phyloP scores from a whole-genome alignment of 2,329 filamentous ascomycete species.

The Hirsutella minnesotensis region DNA sequence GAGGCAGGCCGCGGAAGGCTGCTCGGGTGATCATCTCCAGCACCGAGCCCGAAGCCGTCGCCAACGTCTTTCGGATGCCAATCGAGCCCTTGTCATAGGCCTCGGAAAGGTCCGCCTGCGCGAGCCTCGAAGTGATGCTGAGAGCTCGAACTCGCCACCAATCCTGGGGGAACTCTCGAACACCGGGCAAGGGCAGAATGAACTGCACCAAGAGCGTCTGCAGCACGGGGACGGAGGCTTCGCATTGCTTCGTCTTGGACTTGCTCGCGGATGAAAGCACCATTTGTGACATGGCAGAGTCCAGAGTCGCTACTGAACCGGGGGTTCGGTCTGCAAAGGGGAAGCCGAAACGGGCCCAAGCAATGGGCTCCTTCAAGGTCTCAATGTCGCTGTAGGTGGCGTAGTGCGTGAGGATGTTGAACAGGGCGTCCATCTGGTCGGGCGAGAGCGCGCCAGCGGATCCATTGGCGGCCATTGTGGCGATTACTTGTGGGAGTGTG shows the following conservation, averaged over 20 bases:
- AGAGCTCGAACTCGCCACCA: conserved; percentile 56
- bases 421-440: conserved; percentile 38
- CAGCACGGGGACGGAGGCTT: conserved; percentile 47
- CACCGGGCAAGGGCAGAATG: conserved; percentile 52
- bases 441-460: conserved; percentile 10
- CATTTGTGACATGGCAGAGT: no score
- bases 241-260: not conserved
- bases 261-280: no score
- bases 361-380: conserved; percentile 53
- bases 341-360: conserved; percentile 56
- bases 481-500: no score
- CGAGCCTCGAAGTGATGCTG: conserved; percentile 48
- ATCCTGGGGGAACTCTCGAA: conserved; percentile 47
- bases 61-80: conserved; percentile 62
- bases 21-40: conserved; percentile 60
- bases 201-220: conserved; percentile 57
- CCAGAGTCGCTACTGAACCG: no score
- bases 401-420: conserved; percentile 48
- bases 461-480: no score
- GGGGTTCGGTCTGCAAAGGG: conserved; percentile 15
- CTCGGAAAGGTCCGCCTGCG: conserved; percentile 60
- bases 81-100: conserved; percentile 71
- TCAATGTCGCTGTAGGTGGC: conserved; percentile 58
- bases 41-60: conserved; percentile 58
- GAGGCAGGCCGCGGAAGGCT: conserved; percentile 42